Base-by-base conservation (phyloP, 164 flowering plant genomes). In the Sextonia rubra region DNA sequence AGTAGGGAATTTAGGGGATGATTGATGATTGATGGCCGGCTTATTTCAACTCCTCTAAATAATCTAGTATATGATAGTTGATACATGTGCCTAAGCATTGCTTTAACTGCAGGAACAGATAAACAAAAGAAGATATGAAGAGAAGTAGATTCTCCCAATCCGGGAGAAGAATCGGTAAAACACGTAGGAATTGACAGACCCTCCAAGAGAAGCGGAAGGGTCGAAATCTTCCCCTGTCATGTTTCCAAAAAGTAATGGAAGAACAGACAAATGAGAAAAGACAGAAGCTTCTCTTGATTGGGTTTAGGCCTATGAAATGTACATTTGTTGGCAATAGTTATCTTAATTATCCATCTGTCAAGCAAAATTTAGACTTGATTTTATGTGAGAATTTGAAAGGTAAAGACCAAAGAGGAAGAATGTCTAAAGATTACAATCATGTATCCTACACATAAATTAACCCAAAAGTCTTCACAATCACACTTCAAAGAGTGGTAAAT, bases 171-270 rank as follows among this genome's bases (percentile, higher is more conserved):
- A 24, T 37, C 14, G 12, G 26, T 22, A 48, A 64, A 71, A 63
- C 74, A 29, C 68, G 26, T 26, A 47, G 71, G 68, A 74, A 47
- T 61, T 74, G 71, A 74, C 71, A 68, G 71, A 8, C 17, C 29
- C 27, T 70, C 73, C 77, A 75, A 74, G 71, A 74, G 71, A 60
- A 37, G 25, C 32, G 76, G 71, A 73, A 73, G 65, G 76, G 68
- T 60, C 66, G 25, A 52, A 52, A 52, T 52, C 58, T 20, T 52
- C 58, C 20, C 58, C n/a, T 52, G 5, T 37, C 44, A 37, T 37
- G 11, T 5, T 5, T 9, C 44, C 44, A 37, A 37, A 37, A 37
- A 37, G 9, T 37, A 37, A 37, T 37, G 44, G 8, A 52, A 52
- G 1, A 52, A 17, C 17, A 15, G 17, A 52, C 58, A 52, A 37